Evolutionary conservation across 441 rosid genomes (phyloP).

Genomic region (Codiaeum variegatum): DNA sequence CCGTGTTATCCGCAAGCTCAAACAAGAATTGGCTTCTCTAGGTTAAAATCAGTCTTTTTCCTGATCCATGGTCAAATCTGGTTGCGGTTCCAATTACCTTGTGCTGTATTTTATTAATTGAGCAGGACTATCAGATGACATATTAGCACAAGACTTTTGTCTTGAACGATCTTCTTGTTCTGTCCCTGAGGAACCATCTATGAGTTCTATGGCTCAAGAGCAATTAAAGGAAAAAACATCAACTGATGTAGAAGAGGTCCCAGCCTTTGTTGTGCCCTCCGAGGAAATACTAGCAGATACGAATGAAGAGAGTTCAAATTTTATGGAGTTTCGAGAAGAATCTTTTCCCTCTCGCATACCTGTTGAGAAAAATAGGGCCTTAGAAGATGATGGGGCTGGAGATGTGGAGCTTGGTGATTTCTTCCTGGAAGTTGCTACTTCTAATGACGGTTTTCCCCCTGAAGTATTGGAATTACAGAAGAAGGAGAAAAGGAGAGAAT

Average conservation of each 20-base stretch:
- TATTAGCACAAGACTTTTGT: constrained; percentile 56
- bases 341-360: constrained; percentile 27
- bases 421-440: constrained; percentile 49
- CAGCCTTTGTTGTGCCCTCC: constrained; percentile 18
- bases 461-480: constrained; percentile 62
- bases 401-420: constrained; percentile 70
- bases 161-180: constrained; percentile 29
- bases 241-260: constrained; percentile 24
- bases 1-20: constrained; percentile 61
- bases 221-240: constrained; percentile 24
- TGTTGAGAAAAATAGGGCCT: constrained; percentile 27
- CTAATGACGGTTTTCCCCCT: constrained; percentile 38
- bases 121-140: constrained; percentile 73
- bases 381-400: constrained; percentile 35
- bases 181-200: constrained; percentile 27
- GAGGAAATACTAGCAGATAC: constrained; percentile 29
- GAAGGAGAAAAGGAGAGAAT: constrained; percentile 61
- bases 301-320: constrained; percentile 32
- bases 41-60: constrained; percentile 39
- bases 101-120: constrained; percentile 29
- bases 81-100: constrained; percentile 26
- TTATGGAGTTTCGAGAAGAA: constrained; percentile 31
- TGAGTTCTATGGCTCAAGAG: constrained; percentile 25
- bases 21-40: constrained; percentile 82
- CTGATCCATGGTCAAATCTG: constrained; percentile 19